These are phyloP conservation scores for Lasiosphaeriaceae sp. DNA, from an alignment of 495 filamentous ascomycete genomes.

Conservation along the genomic window DNA sequence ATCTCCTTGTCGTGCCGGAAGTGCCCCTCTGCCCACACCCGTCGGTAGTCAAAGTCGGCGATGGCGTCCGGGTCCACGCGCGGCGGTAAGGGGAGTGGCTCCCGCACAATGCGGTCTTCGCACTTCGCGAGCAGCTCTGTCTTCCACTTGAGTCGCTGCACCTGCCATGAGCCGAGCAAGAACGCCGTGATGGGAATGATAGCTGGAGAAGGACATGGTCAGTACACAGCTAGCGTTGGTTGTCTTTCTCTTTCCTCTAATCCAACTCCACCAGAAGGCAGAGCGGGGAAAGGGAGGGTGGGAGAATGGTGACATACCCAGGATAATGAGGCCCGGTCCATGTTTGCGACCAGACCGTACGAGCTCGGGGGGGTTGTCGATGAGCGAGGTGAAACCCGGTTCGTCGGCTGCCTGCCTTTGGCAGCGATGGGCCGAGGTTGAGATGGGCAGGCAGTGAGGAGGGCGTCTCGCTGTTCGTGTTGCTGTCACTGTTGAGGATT, in stretches of 20 bases:
- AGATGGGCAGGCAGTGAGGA: conserved; percentile 27
- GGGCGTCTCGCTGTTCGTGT: background rate
- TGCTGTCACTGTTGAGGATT: background rate
- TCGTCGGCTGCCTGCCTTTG: conserved; percentile 54
- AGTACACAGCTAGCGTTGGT: background rate
- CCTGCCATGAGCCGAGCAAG: conserved; percentile 87
- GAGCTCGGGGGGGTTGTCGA: conserved; percentile 78
- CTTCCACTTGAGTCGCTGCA: conserved; percentile 91
- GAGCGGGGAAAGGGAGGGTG: background rate
- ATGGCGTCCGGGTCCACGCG: conserved; percentile 75
- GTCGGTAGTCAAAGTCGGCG: conserved; percentile 86
- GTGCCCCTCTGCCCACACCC: conserved; percentile 70
- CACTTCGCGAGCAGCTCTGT: conserved; percentile 82
- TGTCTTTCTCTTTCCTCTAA: no score
- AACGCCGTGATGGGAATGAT: conserved; percentile 91
- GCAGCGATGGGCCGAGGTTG: conserved; percentile 18
- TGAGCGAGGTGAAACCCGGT: conserved; percentile 69
- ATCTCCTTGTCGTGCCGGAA: conserved; percentile 90
- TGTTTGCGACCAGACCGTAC: conserved; percentile 69
- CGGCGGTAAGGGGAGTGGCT: conserved; percentile 84
- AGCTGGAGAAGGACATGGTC: conserved; percentile 42
- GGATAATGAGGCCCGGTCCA: conserved; percentile 75
- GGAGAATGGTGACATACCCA: conserved; percentile 47
- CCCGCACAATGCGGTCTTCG: conserved; percentile 82
- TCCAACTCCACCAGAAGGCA: no score